phyloP scores from a whole-genome alignment of 2,329 filamentous ascomycete genomes.

The Exophiala sideris region DNA sequence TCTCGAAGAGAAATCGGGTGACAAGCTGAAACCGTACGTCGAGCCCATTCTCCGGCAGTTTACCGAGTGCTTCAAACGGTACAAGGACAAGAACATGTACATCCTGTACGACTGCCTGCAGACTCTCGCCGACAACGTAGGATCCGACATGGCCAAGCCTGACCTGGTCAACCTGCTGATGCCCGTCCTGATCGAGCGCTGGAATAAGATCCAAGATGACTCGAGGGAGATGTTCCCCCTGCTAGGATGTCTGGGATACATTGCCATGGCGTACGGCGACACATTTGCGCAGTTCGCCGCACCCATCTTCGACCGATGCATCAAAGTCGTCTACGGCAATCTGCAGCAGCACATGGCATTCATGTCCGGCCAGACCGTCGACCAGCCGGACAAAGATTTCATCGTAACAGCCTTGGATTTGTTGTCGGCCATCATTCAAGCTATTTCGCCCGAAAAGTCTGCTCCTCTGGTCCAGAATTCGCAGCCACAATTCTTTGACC shows the following conservation, averaged over 20 bases:
- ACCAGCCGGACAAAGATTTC: constrained; percentile 93
- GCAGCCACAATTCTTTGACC: constrained; percentile 82
- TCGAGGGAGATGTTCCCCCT: constrained; percentile 92
- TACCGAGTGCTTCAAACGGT: constrained; percentile 84
- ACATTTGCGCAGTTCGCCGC: constrained; percentile 80
- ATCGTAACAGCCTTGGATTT: constrained; percentile 92
- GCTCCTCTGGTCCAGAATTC: constrained; percentile 71
- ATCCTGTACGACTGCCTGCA: constrained; percentile 98
- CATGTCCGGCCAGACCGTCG: constrained; percentile 63
- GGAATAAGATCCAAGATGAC: constrained; percentile 81
- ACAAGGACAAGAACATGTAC: constrained; percentile 99
- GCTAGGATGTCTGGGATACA: constrained; percentile 93
- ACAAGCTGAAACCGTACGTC: constrained; percentile 77
- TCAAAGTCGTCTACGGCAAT: constrained; percentile 87
- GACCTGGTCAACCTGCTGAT: constrained; percentile 83
- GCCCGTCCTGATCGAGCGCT: constrained; percentile 85
- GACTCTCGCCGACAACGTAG: constrained; percentile 89
- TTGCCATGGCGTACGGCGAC: constrained; percentile 78
- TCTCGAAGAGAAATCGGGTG: constrained; percentile 87
- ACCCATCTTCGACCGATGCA: constrained; percentile 82
- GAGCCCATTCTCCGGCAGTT: constrained; percentile 88
- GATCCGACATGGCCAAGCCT: constrained; percentile 72
- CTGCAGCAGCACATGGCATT: constrained; percentile 75
- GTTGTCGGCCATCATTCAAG: constrained; percentile 88
- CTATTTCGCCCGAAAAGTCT: constrained; percentile 70